Conservation (phyloP, 2,329 filamentous ascomycete genomes). For the Ophiostoma ips region DNA sequence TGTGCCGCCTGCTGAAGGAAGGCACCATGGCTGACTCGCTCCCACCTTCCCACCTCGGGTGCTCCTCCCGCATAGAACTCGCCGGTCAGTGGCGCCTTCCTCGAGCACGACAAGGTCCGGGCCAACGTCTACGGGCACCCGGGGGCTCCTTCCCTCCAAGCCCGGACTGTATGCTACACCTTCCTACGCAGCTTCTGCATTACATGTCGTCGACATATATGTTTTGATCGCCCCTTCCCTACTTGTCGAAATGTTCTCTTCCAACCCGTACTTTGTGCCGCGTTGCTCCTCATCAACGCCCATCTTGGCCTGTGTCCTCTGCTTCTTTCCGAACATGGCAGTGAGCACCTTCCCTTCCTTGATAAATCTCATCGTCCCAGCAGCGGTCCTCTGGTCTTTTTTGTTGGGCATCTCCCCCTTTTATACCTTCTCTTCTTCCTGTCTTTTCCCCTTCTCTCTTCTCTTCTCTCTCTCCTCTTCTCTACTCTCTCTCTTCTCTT, state of each 20-base stretch:
- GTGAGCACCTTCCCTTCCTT: background rate
- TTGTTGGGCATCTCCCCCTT: background rate
- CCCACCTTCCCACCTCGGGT: too few relatives aligned
- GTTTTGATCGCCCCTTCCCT: conserved; percentile 6
- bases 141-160: background rate
- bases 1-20: background rate
- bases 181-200: background rate
- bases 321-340: background rate
- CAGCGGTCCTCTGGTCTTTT: background rate
- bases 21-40: too few relatives aligned
- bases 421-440: background rate
- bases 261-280: background rate
- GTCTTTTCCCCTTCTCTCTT: background rate
- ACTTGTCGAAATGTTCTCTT: background rate
- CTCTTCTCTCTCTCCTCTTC: conserved; percentile 1
- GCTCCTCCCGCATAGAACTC: too few relatives aligned
- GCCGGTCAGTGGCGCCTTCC: background rate
- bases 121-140: background rate
- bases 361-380: background rate
- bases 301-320: background rate
- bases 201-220: background rate
- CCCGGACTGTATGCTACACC: background rate
- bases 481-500: background rate
- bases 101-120: background rate
- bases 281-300: background rate